These are phyloP conservation scores for Talaromyces sp. DNA, from an alignment of 2,329 filamentous ascomycete genomes.

Conservation along the genomic window DNA sequence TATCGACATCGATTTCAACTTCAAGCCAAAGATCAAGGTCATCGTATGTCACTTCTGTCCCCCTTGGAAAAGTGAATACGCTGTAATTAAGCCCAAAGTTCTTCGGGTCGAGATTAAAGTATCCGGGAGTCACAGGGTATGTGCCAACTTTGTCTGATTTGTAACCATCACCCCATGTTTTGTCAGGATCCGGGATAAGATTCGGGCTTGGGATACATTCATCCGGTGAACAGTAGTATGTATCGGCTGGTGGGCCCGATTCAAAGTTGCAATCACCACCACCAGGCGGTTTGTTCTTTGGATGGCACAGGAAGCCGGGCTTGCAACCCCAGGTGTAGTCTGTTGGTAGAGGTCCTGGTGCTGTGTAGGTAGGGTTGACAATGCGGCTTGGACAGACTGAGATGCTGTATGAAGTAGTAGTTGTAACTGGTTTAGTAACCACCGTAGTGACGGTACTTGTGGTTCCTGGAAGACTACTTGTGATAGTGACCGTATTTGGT, in stretches of 20 bases:
- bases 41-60: neutral
- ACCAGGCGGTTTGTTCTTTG: slow-evolving; percentile 21
- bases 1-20: neutral
- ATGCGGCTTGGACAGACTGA: slow-evolving; percentile 25
- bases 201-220: slow-evolving; percentile 35
- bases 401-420: slow-evolving; percentile 5
- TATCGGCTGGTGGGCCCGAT: slow-evolving; percentile 33
- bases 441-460: neutral
- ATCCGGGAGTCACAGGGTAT: slow-evolving; percentile 52
- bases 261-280: slow-evolving; percentile 34
- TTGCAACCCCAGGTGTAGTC: slow-evolving; percentile 41
- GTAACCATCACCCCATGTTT: slow-evolving; percentile 20
- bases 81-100: slow-evolving; percentile 58
- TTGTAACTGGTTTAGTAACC: neutral
- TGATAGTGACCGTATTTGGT: neutral
- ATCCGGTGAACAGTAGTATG: slow-evolving; percentile 36
- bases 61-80: slow-evolving; percentile 49
- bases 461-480: neutral
- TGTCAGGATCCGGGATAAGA: slow-evolving; percentile 19
- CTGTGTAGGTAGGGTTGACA: slow-evolving; percentile 27
- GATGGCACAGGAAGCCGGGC: slow-evolving; percentile 40
- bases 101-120: slow-evolving; percentile 61
- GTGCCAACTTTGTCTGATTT: slow-evolving; percentile 30
- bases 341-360: slow-evolving; percentile 20
- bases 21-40: neutral